Conservation (phyloP, 176 grass and related monocot genomes). For the Elymus sibiricus region DNA sequence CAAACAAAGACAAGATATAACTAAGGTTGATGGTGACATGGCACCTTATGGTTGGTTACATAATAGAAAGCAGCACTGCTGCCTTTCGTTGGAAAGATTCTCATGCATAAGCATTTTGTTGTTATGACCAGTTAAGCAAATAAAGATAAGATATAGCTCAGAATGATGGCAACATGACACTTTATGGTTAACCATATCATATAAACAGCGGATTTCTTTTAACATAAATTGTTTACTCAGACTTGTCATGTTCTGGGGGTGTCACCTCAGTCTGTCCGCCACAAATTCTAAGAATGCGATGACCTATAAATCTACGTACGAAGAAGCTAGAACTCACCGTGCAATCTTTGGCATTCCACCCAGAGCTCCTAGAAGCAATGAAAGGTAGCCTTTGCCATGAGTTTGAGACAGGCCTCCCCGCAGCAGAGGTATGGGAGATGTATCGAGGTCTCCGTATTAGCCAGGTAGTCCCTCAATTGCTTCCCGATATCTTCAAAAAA, state of each 20-base stretch:
- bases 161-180: background rate
- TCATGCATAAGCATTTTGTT: background rate
- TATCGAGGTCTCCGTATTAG: constrained; percentile 21
- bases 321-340: background rate
- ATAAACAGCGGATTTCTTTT: background rate
- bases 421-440: constrained; percentile 26
- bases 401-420: constrained; percentile 22
- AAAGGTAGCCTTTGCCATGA: constrained; percentile 39
- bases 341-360: background rate
- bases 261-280: background rate
- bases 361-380: constrained; percentile 3
- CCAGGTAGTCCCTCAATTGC: constrained; percentile 22
- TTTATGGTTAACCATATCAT: background rate
- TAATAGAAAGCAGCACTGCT: no score
- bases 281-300: background rate
- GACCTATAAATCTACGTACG: background rate
- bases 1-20: background rate
- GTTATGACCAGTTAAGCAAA: background rate
- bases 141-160: background rate
- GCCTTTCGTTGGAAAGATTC: background rate
- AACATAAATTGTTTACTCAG: background rate
- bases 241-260: background rate
- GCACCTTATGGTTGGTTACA: background rate
- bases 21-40: background rate
- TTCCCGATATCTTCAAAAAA: constrained; percentile 28